These are phyloP conservation scores for Irpex sp. DNA, from an alignment of 1,284 basidiomycete species.

Conservation along the genomic window DNA sequence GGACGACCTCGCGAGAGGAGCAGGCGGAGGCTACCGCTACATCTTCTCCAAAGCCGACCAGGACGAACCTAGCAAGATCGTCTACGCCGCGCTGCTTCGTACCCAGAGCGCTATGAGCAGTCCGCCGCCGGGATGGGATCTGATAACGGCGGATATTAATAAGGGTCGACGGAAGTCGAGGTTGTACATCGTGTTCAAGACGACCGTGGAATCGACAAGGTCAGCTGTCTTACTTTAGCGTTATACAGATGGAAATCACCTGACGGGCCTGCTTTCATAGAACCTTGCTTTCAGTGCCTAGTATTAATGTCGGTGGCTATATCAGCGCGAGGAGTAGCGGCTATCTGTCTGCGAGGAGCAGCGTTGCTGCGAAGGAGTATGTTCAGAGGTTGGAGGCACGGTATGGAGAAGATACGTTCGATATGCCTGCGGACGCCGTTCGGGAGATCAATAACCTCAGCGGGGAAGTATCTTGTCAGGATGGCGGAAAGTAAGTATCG, in stretches of 20 bases:
- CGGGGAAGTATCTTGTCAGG: neutral
- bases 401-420: slow-evolving; percentile 2
- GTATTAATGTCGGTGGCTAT: neutral
- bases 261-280: neutral
- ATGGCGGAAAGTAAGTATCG: neutral
- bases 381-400: slow-evolving; percentile 2
- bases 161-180: slow-evolving; percentile 2
- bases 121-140: slow-evolving; percentile 6
- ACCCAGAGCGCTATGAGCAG: neutral
- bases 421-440: slow-evolving; percentile 1
- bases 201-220: neutral
- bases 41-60: slow-evolving; percentile 1
- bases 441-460: slow-evolving; percentile 1
- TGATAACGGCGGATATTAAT: slow-evolving; percentile 7
- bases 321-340: slow-evolving; percentile 1
- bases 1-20: slow-evolving; percentile 10
- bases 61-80: slow-evolving; percentile 3
- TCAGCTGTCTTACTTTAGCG: neutral
- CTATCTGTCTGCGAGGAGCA: neutral
- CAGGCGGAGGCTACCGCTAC: slow-evolving; percentile 7
- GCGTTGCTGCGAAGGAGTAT: slow-evolving; percentile 3
- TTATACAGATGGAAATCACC: neutral
- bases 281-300: neutral
- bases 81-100: neutral
- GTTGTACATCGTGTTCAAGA: slow-evolving; percentile 5